These are phyloP conservation scores for Erythrobasidium hasegawianum DNA, from an alignment of 1,284 basidiomycete genomes.

Conservation along the genomic window DNA sequence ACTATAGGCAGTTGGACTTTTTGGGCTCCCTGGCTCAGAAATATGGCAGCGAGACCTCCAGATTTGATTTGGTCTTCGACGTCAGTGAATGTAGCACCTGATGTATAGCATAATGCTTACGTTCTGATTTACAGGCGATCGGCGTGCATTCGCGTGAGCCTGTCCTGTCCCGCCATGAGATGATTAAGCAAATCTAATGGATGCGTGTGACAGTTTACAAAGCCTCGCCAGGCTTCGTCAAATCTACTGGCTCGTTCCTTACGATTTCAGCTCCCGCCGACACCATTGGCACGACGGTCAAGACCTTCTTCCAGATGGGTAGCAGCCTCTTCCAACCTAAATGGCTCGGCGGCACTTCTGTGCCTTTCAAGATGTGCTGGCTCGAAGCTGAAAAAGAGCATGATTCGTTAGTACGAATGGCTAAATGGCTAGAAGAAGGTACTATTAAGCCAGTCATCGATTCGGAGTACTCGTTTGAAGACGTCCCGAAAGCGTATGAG, in stretches of 20 bases:
- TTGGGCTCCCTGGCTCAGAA: conserved; percentile 51
- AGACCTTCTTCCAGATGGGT: conserved; percentile 4
- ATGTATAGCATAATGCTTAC: conserved; percentile 8
- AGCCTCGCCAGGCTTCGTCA: conserved; percentile 36
- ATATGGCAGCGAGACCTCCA: conserved; percentile 48
- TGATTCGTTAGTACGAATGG: conserved; percentile 40
- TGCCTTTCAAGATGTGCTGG: conserved; percentile 43
- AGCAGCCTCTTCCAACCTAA: conserved; percentile 5
- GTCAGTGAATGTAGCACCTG: too few relatives aligned
- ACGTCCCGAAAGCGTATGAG: conserved; percentile 61
- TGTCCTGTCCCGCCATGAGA: too few relatives aligned
- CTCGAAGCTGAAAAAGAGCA: conserved; percentile 42
- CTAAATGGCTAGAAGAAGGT: conserved; percentile 54
- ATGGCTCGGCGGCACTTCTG: conserved; percentile 16
- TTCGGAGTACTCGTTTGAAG: conserved; percentile 59
- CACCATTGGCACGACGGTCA: not conserved
- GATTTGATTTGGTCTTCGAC: conserved; percentile 39
- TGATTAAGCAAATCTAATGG: too few relatives aligned
- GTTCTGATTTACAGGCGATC: too few relatives aligned
- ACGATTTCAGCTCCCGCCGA: conserved; percentile 49
- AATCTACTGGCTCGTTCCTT: conserved; percentile 48
- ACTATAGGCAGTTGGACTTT: conserved; percentile 58
- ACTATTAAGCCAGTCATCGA: conserved; percentile 61
- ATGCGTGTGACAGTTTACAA: too few relatives aligned
- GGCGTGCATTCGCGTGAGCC: conserved; percentile 18